Conservation (phyloP, 2,329 filamentous ascomycete species). For the Cladophialophora chaetospira region DNA sequence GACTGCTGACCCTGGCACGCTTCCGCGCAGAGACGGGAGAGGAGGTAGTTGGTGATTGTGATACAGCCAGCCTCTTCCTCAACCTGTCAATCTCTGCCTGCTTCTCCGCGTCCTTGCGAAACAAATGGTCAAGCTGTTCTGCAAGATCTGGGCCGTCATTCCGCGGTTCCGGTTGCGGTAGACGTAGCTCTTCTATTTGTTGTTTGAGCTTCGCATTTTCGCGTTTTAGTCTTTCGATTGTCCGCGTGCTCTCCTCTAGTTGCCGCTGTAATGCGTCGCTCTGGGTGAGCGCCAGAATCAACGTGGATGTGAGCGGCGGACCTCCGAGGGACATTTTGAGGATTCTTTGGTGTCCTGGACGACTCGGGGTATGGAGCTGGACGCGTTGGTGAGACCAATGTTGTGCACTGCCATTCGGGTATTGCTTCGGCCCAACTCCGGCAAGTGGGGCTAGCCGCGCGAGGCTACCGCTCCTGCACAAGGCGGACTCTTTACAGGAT, state of each 20-base stretch:
- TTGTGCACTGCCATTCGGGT: no score
- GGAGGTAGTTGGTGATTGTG: conserved; percentile 17
- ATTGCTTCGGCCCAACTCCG: background rate
- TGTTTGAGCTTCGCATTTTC: conserved; percentile 41
- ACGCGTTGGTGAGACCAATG: background rate
- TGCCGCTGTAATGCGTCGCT: conserved; percentile 36
- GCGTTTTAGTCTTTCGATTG: conserved; percentile 23
- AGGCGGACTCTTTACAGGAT: no score
- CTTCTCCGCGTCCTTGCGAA: conserved; percentile 29
- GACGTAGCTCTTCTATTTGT: conserved; percentile 16
- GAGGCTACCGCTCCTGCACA: no score
- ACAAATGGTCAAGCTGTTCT: conserved; percentile 27
- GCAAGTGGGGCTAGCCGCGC: background rate
- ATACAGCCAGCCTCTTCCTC: conserved; percentile 23
- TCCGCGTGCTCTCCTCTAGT: conserved; percentile 16
- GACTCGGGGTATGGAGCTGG: background rate
- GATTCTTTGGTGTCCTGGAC: background rate
- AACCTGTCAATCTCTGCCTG: conserved; percentile 32
- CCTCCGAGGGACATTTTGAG: background rate
- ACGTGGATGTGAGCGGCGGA: conserved; percentile 11
- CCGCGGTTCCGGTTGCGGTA: background rate
- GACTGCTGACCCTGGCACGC: conserved; percentile 16
- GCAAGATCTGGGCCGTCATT: conserved; percentile 1
- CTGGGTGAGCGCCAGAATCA: conserved; percentile 30
- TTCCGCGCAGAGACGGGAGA: conserved; percentile 23